Percentiles rank a stretch among this genome's conserved stretches.
Evolutionary conservation across 2,329 filamentous ascomycete species (phyloP).

Genomic region (Monilinia aucupariae): DNA sequence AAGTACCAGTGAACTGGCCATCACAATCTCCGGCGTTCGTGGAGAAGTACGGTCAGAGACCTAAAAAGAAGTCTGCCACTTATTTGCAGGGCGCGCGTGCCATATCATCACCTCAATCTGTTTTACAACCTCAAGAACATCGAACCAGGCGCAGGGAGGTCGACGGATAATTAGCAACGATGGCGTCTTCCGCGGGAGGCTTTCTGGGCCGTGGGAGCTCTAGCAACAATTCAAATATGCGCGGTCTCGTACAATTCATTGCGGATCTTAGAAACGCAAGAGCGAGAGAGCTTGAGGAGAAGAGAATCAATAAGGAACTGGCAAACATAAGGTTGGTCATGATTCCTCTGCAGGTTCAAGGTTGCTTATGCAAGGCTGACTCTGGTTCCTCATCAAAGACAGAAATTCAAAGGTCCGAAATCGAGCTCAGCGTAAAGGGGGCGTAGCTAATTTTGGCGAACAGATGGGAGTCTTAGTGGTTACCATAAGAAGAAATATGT

Average conservation of each 20-base stretch:
- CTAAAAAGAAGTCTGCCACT: background rate
- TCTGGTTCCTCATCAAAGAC: constrained; percentile 42
- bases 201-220: constrained; percentile 60
- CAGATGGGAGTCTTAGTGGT: constrained; percentile 81
- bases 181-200: constrained; percentile 41
- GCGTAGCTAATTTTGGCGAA: constrained; percentile 21
- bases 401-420: constrained; percentile 80
- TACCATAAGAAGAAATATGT: constrained; percentile 99
- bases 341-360: constrained; percentile 8
- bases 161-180: constrained; percentile 14
- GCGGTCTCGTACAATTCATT: constrained; percentile 94
- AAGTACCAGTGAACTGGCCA: constrained; percentile 9
- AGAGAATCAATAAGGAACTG: constrained; percentile 98
- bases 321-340: constrained; percentile 77
- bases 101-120: background rate
- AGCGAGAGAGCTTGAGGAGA: constrained; percentile 93
- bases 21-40: background rate
- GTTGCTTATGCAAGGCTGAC: constrained; percentile 25
- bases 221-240: constrained; percentile 62
- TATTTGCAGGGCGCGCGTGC: background rate
- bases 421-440: background rate
- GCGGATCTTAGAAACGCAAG: constrained; percentile 92
- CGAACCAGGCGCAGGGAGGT: background rate
- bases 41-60: background rate
- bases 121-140: background rate